Base-by-base conservation (phyloP, 352 stramenopile species). In the Aphanomyces stellatus region DNA sequence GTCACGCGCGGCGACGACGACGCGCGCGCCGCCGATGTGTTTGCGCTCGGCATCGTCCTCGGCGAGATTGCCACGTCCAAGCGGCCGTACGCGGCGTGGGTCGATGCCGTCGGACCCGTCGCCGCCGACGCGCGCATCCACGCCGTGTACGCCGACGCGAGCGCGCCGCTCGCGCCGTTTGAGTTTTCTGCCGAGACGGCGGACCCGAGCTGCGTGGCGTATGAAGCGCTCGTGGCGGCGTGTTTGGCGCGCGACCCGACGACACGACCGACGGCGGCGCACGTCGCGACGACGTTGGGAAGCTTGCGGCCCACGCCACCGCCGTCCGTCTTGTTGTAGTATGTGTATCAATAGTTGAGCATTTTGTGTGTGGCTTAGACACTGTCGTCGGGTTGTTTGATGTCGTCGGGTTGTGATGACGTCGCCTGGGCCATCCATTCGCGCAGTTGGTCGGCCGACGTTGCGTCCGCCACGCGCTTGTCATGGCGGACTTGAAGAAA, bases 401-500 rank as follows among this genome's bases (percentile, higher is more conserved):
- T 8, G 43, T 53, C 46, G 46, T 53, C 46, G 24, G 10, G 22
- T 53, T 22, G 0, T 43, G 37, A 43, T 8, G 37, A 17, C 17
- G 5, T 22, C 30, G 51, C 11, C 30, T 59, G 33, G 30, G 34
- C 17, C 17, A 19, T 42, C 46, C 10, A 28, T 68, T 84, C 72
- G 1, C 75, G 46, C 5, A 99, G 91, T 75, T 99, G 96, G 28
- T 98, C 85, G 53, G 89, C 93, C 4, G 84, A 93, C 0, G 98
- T 99, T 22, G 96, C 96, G 28, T 99, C 77, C 51, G 97, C 79
- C 4, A 91, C 86, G 17, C 84, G 82, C 74, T 99, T 99, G 79
- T 99, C 98, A 0, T 88, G 75, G 59, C 98, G 87, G 64, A 97
- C 75, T 1, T 96, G 88, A 55, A 99, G 69, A 72, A 99, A 99